phyloP scores from a whole-genome alignment of 495 filamentous ascomycete species.

The Cercophora newfieldiana region DNA sequence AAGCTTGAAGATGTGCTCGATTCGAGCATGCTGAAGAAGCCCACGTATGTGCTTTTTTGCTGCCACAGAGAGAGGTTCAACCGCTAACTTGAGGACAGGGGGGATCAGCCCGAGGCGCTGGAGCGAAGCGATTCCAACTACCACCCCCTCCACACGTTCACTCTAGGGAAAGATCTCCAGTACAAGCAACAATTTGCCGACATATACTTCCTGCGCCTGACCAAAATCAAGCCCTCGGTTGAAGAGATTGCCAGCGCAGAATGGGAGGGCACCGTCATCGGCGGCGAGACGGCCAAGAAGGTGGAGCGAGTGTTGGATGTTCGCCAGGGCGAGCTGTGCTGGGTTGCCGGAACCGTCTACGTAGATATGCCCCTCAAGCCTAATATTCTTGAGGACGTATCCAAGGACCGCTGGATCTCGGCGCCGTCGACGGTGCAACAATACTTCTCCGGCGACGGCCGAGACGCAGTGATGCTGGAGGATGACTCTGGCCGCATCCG shows the following conservation, averaged over 20 bases:
- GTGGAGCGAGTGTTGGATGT: conserved; percentile 93
- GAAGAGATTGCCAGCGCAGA: conserved; percentile 69
- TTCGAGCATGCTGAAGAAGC: conserved; percentile 32
- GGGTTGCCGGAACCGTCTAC: conserved; percentile 91
- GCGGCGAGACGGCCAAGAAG: conserved; percentile 67
- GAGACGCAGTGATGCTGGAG: conserved; percentile 80
- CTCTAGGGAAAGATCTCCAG: conserved; percentile 67
- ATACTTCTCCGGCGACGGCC: conserved; percentile 62
- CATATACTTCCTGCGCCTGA: conserved; percentile 92
- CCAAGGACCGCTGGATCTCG: conserved; percentile 87
- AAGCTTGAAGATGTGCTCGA: conserved; percentile 33
- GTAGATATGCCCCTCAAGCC: conserved; percentile 98
- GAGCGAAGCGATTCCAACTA: conserved; percentile 62
- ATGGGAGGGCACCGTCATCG: conserved; percentile 80
- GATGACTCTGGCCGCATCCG: conserved; percentile 94
- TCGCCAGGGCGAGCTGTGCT: conserved; percentile 91
- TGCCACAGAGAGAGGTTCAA: not conserved
- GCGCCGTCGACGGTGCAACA: conserved; percentile 79
- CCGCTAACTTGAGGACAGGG: conserved; percentile 35
- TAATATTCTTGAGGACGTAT: conserved; percentile 92
- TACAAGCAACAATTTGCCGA: conserved; percentile 97
- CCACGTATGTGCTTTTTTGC: conserved; percentile 25
- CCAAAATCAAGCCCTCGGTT: conserved; percentile 81
- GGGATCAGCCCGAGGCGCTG: conserved; percentile 35
- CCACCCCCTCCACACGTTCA: conserved; percentile 71